These are phyloP conservation scores for Allium cepa DNA, from an alignment of 106 monocot species.

Conservation along the genomic window DNA sequence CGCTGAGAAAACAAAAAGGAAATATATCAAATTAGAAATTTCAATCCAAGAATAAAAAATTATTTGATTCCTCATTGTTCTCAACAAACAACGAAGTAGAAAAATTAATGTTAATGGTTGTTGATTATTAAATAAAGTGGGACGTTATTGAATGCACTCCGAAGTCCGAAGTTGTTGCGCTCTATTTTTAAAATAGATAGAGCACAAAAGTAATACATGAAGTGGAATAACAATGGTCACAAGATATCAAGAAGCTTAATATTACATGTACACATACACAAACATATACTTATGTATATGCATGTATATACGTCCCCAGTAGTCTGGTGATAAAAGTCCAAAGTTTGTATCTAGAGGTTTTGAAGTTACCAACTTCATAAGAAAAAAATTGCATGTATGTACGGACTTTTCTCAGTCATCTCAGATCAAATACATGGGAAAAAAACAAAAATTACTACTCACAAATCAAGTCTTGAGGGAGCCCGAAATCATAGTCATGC, in stretches of 20 bases:
- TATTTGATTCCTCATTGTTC: no score
- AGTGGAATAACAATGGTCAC: background rate
- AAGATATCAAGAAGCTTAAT: background rate
- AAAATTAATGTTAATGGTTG: no score
- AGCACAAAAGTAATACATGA: no score
- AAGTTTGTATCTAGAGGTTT: background rate
- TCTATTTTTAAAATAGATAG: no score
- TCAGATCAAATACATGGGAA: background rate
- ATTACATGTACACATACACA: background rate
- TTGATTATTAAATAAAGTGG: no score
- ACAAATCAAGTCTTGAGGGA: slow-evolving; percentile 88
- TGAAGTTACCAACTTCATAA: background rate
- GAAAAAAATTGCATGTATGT: background rate
- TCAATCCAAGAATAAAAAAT: no score
- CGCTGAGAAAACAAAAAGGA: slow-evolving; percentile 25
- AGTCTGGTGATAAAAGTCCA: no score
- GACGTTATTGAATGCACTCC: no score
- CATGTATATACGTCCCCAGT: background rate
- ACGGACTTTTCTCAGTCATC: background rate
- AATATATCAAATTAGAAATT: background rate
- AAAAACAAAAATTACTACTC: slow-evolving; percentile 22
- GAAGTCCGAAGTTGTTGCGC: no score
- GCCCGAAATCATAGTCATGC: slow-evolving; percentile 93
- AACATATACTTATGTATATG: background rate
- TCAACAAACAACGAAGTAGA: no score